Base-by-base conservation (phyloP, 148 eudicot species). In the Chenopodium berlandieri region DNA sequence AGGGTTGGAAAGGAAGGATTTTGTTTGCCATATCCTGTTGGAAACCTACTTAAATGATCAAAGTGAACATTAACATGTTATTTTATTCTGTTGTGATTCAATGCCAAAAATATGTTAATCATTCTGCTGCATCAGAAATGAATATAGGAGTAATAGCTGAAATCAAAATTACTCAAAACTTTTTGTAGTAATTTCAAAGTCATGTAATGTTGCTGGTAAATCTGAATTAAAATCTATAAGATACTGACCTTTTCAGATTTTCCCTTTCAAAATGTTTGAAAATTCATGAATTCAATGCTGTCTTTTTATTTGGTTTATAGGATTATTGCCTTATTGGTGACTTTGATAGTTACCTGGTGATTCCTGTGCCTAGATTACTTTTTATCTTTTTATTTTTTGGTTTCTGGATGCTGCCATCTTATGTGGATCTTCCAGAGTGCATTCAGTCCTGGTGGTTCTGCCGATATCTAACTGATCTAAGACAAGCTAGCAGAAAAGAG, bases 1-100 rank as follows among this genome's bases (percentile, higher is more conserved):
- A 87, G 22, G 97, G 95, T 17, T 93, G 97, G 97, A 93, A 90
- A 73, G 97, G 97, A 46, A 80, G 92, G 68, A 82, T 93, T 73
- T 63, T 87, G 75, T 77, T 69, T 78, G 94, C 90, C 31, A 74
- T 90, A 10, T 91, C 97, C n/a, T 89, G 86, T 75, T 93, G 91
- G 94, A 84, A 63, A 56, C 89, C 94, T 70, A 82, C 81, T 30
- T 84, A 81, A 75, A 32, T 11, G 9, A 34, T 69, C 73, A 73
- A 19, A 30, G 10, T 34, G 9, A 52, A 56, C 60, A 54, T 54
- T 54, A 54, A 54, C 19, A 56, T 56, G 16, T 17, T 56, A 1
- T 17, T 4, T 56, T 56, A 1, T 64, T 60, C 44, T 10, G 19
- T 64, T 27, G 11, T n/a, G 12, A 63, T 81, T 37, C 37, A 17